Evolutionary conservation across 2,329 filamentous ascomycete species (phyloP).

Genomic region (Cladophialophora chaetospira): DNA sequence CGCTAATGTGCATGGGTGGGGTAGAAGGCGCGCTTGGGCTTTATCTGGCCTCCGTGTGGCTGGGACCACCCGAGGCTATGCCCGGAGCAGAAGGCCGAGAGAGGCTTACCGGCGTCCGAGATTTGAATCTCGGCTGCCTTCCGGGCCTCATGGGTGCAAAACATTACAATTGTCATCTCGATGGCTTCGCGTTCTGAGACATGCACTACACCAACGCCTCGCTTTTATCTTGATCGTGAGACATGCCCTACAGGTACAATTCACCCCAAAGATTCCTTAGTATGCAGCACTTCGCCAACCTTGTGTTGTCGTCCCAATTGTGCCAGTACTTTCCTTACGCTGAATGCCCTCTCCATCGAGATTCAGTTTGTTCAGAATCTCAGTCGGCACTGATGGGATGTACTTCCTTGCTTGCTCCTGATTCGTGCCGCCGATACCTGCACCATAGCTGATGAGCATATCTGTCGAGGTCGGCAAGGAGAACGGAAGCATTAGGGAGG

Average conservation of each 20-base stretch:
- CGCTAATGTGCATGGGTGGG: neutral
- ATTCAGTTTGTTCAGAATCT: slow-evolving; percentile 80
- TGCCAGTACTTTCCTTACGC: slow-evolving; percentile 24
- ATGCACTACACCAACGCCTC: slow-evolving; percentile 6
- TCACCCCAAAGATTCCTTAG: slow-evolving; percentile 7
- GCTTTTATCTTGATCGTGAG: neutral
- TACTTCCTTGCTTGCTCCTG: slow-evolving; percentile 91
- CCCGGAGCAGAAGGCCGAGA: neutral
- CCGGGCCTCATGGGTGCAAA: no score
- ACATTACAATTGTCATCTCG: no score
- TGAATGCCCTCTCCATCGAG: slow-evolving; percentile 26
- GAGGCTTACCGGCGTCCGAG: neutral
- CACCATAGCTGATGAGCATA: slow-evolving; percentile 94
- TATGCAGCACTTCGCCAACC: slow-evolving; percentile 21
- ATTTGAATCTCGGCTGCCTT: neutral
- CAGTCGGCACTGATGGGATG: slow-evolving; percentile 89
- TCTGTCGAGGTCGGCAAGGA: slow-evolving; percentile 94
- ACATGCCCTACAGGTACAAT: neutral
- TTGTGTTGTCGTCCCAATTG: slow-evolving; percentile 25
- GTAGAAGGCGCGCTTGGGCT: neutral
- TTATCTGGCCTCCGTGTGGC: neutral
- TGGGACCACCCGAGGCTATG: neutral
- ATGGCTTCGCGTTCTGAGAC: no score
- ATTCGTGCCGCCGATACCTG: slow-evolving; percentile 90
- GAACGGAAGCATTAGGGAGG: slow-evolving; percentile 90